A percentile compares a stretch with the other conserved stretches of the same genome.
Evolutionary conservation across 305 asterid genomes (phyloP).

Genomic region (Nicotiana rustica): DNA sequence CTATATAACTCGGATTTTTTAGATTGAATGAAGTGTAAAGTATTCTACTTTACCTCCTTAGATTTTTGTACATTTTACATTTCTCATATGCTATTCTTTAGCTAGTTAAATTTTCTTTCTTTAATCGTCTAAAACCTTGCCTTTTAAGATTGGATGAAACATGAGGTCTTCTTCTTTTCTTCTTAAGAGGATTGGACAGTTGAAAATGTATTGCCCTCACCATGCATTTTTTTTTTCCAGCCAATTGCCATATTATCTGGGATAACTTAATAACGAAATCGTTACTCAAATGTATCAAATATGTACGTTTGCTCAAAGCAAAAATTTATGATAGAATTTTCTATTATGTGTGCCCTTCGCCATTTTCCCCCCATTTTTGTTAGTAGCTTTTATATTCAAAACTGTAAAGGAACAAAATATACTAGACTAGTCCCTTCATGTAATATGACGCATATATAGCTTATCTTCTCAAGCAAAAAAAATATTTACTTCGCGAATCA

Average conservation of each 20-base stretch:
- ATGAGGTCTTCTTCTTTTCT: slow-evolving; percentile 2
- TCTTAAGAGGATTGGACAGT: neutral
- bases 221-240: neutral
- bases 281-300: neutral
- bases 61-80: neutral
- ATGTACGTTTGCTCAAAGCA: neutral
- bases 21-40: slow-evolving; percentile 23
- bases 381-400: neutral
- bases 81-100: neutral
- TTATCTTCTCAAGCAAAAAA: neutral
- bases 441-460: neutral
- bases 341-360: neutral
- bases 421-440: neutral
- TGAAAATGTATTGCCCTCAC: neutral
- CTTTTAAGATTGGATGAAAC: neutral
- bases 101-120: neutral
- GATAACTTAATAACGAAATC: neutral
- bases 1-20: neutral
- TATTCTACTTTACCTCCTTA: neutral
- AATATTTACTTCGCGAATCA: neutral
- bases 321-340: neutral
- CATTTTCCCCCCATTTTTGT: neutral
- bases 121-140: neutral
- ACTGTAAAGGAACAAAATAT: neutral
- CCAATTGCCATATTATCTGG: neutral